Evolutionary conservation across 2,329 filamentous ascomycete genomes (phyloP), one percentile per base, ranked within the genome.

Genomic region (Apiospora koreana): DNA sequence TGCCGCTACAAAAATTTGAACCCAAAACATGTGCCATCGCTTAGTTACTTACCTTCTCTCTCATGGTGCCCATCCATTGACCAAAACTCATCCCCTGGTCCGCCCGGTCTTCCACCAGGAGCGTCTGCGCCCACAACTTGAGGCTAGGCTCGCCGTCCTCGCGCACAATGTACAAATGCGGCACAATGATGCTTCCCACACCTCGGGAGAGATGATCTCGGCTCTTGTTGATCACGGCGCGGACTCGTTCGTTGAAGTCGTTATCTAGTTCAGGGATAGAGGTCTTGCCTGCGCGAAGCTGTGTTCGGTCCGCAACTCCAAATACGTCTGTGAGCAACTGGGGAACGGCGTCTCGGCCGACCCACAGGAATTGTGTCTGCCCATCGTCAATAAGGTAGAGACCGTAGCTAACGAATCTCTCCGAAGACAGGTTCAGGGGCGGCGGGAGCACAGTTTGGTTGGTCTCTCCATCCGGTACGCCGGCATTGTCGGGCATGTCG

Each of bases 301-400:
- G 92, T 48, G 90, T 91, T 78, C 93, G 91, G 81, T 98, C 95
- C 64, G 92, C 87, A 14, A 96, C 87, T 31, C 94, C 95, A 80
- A 99, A 99, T 7, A 98, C 95, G 77, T 99, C 96, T 68, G 88
- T 83, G 50, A 98, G 86, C 42, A 99, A 87, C 78, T 97, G 94
- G 1, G 94, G 94, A 38, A 99, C 94, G 1, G 95, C 92, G 75
- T 99, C 95, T 45, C 95, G 91, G 18, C 96, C 96, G 25, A 98
- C 88, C 96, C 96, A 99, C 65, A 99, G 83, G 87, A 99, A 99
- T 80, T 99, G 96, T 7, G 94, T 98, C 82, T 98, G 95, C 2
- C 95, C 95, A 78, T 99, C 96, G 77, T 99, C 96, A 76, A 99
- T 96, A 70, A 99, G 88, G 81, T 99, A 99, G 23, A 99, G 85